Conservation (phyloP, 371 early-diverging fungal genomes). For the Coemansia sp. region DNA sequence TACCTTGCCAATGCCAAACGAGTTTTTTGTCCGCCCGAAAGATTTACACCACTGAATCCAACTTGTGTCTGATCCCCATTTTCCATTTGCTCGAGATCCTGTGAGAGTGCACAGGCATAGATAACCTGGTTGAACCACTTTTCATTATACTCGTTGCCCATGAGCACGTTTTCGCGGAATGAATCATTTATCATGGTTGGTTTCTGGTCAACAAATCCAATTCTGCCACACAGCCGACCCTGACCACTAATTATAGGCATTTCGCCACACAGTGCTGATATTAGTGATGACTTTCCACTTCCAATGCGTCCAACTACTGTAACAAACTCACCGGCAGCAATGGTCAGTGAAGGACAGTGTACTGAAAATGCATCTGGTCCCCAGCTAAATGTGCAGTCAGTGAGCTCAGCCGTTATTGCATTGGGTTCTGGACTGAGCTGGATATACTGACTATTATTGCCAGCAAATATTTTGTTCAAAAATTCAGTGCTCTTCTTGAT, state of each 20-base stretch:
- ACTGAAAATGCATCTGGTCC: slow-evolving; percentile 8
- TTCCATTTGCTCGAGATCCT: background rate
- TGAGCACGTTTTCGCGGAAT: background rate
- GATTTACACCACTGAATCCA: background rate
- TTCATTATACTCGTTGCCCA: background rate
- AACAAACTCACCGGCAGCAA: slow-evolving; percentile 6
- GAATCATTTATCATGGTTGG: background rate
- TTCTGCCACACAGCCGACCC: background rate
- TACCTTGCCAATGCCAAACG: background rate
- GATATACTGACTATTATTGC: background rate
- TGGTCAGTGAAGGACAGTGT: background rate
- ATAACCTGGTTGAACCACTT: background rate
- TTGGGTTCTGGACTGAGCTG: background rate
- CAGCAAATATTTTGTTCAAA: slow-evolving; percentile 2
- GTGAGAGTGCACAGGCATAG: background rate
- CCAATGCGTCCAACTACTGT: background rate
- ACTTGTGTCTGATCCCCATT: background rate
- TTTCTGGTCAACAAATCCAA: background rate
- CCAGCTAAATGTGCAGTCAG: slow-evolving; percentile 24
- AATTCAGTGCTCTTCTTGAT: slow-evolving; percentile 1
- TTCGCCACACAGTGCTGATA: background rate
- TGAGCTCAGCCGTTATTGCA: slow-evolving; percentile 4
- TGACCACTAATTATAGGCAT: background rate
- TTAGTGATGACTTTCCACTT: slow-evolving; percentile 2
- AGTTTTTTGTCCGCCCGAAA: background rate